A percentile compares a stretch with the other conserved stretches of the same genome.
Conservation (phyloP, 2,329 filamentous ascomycete genomes). For the Fusarium pseudonygamai region DNA sequence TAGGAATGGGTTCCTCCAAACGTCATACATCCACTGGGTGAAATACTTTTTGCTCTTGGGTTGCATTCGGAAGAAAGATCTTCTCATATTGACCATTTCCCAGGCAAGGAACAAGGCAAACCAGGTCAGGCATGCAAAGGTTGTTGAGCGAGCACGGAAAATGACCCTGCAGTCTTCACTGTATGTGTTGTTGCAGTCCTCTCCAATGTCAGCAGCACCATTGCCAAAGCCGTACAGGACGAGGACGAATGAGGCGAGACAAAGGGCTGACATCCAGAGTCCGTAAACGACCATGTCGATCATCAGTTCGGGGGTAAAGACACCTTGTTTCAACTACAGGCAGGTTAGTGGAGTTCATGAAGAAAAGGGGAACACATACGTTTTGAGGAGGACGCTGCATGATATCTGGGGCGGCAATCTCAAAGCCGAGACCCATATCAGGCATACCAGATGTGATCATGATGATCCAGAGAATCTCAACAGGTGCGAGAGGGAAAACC, state of each 20-base stretch:
- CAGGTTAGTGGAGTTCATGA: not conserved
- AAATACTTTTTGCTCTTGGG: slow-evolving; percentile 68
- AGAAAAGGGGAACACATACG: slow-evolving; percentile 46
- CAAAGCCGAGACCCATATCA: slow-evolving; percentile 79
- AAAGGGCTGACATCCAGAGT: slow-evolving; percentile 72
- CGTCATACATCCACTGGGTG: slow-evolving; percentile 72
- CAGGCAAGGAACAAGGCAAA: slow-evolving; percentile 78
- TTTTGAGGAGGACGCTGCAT: slow-evolving; percentile 75
- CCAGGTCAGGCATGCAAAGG: slow-evolving; percentile 78
- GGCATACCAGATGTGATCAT: slow-evolving; percentile 80
- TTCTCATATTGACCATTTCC: slow-evolving; percentile 77
- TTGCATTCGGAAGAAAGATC: slow-evolving; percentile 78
- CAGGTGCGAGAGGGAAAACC: slow-evolving; percentile 75
- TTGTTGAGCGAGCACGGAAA: slow-evolving; percentile 76
- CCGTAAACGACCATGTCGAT: slow-evolving; percentile 74
- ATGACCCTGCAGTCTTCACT: slow-evolving; percentile 64
- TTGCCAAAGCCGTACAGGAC: slow-evolving; percentile 62
- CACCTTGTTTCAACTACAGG: slow-evolving; percentile 55
- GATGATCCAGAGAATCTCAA: slow-evolving; percentile 83
- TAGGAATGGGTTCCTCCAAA: slow-evolving; percentile 77
- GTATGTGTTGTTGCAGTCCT: slow-evolving; percentile 67
- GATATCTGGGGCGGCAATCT: slow-evolving; percentile 74
- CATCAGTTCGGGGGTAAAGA: slow-evolving; percentile 73
- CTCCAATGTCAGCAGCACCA: slow-evolving; percentile 61
- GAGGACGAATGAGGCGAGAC: slow-evolving; percentile 61